Conservation (phyloP, 257 asterid genomes). For the Paulownia fortunei region DNA sequence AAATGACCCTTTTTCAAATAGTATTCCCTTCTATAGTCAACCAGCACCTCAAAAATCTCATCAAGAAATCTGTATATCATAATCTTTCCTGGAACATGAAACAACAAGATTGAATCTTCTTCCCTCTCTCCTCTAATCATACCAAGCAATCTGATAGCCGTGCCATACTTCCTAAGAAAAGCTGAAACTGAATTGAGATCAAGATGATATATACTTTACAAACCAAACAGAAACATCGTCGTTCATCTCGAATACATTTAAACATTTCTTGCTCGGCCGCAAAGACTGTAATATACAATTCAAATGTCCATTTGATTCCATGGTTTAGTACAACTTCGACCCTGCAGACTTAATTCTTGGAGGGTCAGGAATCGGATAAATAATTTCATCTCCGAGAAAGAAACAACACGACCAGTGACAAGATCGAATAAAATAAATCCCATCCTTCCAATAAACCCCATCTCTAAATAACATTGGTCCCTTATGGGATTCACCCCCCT, state of each 20-base stretch:
- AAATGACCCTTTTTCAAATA: constrained; percentile 1
- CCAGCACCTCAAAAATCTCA: constrained; percentile 1
- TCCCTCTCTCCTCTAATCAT: constrained; percentile 24
- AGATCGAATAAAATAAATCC: constrained; percentile 12
- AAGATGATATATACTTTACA: not conserved
- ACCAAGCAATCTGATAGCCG: constrained; percentile 9
- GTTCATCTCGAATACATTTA: not conserved
- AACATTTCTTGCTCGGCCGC: not conserved
- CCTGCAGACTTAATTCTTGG: not conserved
- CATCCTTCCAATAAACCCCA: constrained; percentile 16
- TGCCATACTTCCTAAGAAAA: not conserved
- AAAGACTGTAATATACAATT: not conserved
- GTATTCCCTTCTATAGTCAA: not conserved
- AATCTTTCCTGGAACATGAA: constrained; percentile 30
- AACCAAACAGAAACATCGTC: constrained; percentile 12
- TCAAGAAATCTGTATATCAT: constrained; percentile 23
- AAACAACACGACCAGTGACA: not conserved
- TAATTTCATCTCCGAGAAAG: not conserved
- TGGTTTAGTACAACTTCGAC: not conserved
- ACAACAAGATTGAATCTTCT: constrained; percentile 16
- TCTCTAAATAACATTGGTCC: not conserved
- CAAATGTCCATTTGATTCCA: constrained; percentile 28
- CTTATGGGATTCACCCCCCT: not conserved
- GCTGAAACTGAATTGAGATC: not conserved
- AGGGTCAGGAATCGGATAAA: not conserved